A percentile compares a stretch with the other conserved stretches of the same genome.
Evolutionary conservation across 805 yeast genomes (phyloP).

Genomic region (Saccharomycopsis sp.): DNA sequence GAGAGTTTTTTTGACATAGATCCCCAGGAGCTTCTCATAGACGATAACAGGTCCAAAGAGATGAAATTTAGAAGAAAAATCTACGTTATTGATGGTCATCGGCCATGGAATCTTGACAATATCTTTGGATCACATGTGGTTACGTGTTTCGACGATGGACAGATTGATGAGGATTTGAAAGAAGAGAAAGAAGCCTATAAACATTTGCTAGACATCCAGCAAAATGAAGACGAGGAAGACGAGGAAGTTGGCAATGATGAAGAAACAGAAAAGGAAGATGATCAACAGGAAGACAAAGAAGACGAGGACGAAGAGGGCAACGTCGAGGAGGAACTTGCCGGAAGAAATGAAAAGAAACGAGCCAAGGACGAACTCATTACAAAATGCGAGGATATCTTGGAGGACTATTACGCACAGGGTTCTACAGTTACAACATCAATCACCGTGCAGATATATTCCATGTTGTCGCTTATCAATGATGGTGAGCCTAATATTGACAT

Average conservation of each 20-base stretch:
- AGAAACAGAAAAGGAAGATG: conserved; percentile 10
- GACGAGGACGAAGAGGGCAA: conserved; percentile 30
- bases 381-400: conserved; percentile 49
- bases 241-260: conserved; percentile 31
- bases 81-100: conserved; percentile 82
- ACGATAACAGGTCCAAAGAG: conserved; percentile 25
- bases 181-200: conserved; percentile 59
- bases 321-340: conserved; percentile 23
- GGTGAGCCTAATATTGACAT: conserved; percentile 44
- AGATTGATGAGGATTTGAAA: conserved; percentile 49
- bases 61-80: conserved; percentile 46
- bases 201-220: conserved; percentile 36
- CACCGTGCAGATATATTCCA: conserved; percentile 72
- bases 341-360: conserved; percentile 31
- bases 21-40: conserved; percentile 42
- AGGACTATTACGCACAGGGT: conserved; percentile 79
- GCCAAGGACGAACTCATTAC: conserved; percentile 36
- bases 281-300: conserved; percentile 30
- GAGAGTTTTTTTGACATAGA: conserved; percentile 66
- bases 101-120: conserved; percentile 97
- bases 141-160: conserved; percentile 83
- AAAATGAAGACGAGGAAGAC: conserved; percentile 32
- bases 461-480: conserved; percentile 78
- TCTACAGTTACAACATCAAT: conserved; percentile 68
- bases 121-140: conserved; percentile 75